Conservation (phyloP, 2,329 filamentous ascomycete species). For the Neonectria sp. region DNA sequence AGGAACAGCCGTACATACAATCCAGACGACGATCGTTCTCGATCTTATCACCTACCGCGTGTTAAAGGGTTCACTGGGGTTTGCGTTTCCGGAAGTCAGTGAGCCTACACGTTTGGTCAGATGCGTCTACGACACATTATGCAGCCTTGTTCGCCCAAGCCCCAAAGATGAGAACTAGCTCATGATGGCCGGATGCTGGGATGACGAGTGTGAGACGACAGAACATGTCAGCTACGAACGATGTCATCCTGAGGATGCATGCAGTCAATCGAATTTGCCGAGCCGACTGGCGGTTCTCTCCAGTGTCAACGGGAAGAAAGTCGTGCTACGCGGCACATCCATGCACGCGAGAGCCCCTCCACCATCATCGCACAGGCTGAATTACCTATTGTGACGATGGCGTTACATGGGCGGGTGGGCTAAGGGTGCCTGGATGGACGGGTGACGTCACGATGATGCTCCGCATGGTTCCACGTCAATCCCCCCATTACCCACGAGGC, state of each 20-base stretch:
- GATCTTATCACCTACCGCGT: conserved; percentile 2
- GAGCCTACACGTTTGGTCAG: not conserved
- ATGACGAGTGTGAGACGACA: conserved; percentile 28
- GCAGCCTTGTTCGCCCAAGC: conserved; percentile 19
- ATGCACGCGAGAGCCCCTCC: conserved; percentile 16
- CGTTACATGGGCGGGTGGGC: conserved; percentile 29
- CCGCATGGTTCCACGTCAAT: conserved; percentile 41
- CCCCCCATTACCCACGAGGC: conserved; percentile 46
- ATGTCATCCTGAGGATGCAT: conserved; percentile 31
- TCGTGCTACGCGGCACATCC: conserved; percentile 18
- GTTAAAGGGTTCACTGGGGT: not conserved
- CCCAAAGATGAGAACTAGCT: conserved; percentile 41
- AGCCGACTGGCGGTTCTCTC: conserved; percentile 2
- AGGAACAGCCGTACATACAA: not conserved
- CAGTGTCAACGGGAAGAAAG: not conserved
- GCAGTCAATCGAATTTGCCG: conserved; percentile 29
- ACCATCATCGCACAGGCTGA: conserved; percentile 27
- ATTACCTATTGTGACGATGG: conserved; percentile 2
- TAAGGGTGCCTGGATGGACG: not conserved
- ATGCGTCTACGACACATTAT: conserved; percentile 15
- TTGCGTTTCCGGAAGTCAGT: not conserved
- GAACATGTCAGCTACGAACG: conserved; percentile 15
- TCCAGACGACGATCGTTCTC: conserved; percentile 12
- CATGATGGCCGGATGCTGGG: conserved; percentile 36
- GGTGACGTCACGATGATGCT: conserved; percentile 43